Evolutionary conservation across 2,329 filamentous ascomycete species (phyloP).

Genomic region (Raffaelea arxii): DNA sequence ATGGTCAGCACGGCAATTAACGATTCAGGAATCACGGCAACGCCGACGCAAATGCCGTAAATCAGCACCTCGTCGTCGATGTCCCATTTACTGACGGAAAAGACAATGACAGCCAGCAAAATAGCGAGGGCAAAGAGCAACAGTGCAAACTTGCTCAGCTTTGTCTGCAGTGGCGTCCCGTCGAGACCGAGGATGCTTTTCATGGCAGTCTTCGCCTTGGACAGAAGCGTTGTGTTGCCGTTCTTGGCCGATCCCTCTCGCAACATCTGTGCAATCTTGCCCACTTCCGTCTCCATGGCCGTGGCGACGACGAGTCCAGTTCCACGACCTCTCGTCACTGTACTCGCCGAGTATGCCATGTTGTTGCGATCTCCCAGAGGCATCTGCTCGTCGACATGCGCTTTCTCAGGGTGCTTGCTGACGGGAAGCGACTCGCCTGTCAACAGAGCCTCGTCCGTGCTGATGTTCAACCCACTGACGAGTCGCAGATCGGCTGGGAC

Average conservation of each 20-base stretch:
- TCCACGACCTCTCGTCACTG: slow-evolving; percentile 63
- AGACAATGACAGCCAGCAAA: not conserved
- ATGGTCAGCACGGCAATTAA: slow-evolving; percentile 51
- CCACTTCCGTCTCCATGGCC: slow-evolving; percentile 67
- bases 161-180: not conserved
- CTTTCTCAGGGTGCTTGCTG: slow-evolving; percentile 53
- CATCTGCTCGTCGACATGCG: not conserved
- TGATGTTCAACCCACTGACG: slow-evolving; percentile 60
- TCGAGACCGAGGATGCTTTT: not conserved
- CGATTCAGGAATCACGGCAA: slow-evolving; percentile 44
- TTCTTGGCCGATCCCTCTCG: not conserved
- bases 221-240: not conserved
- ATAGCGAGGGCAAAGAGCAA: not conserved
- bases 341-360: slow-evolving; percentile 65
- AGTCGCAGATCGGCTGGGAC: slow-evolving; percentile 30
- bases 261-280: slow-evolving; percentile 41
- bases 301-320: slow-evolving; percentile 64
- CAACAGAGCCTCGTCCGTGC: slow-evolving; percentile 65
- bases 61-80: slow-evolving; percentile 44
- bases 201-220: not conserved
- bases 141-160: not conserved
- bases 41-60: slow-evolving; percentile 30
- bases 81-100: slow-evolving; percentile 24
- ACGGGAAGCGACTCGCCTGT: slow-evolving; percentile 66
- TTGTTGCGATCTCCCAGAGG: slow-evolving; percentile 50